These are phyloP conservation scores for Leccinum rimulosum DNA, from an alignment of 768 basidiomycete species.

Conservation along the genomic window DNA sequence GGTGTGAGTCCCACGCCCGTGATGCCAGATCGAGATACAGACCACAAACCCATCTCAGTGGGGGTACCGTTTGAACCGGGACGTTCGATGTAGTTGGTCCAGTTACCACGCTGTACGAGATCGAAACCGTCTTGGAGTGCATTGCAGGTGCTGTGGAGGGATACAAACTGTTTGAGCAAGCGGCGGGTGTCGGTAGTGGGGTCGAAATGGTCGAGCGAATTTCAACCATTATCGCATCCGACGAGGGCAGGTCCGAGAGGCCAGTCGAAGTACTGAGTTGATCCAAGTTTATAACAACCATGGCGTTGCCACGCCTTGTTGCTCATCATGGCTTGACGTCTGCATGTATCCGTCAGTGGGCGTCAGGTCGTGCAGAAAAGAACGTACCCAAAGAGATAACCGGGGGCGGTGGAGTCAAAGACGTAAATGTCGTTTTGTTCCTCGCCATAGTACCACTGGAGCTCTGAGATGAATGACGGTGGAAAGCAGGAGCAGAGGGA, in stretches of 20 bases:
- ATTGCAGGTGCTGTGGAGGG: constrained; percentile 64
- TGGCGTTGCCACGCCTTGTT: constrained; percentile 89
- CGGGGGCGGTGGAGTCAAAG: constrained; percentile 83
- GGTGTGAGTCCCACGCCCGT: constrained; percentile 45
- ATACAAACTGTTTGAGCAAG: constrained; percentile 68
- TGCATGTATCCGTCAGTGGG: constrained; percentile 27
- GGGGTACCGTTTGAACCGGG: constrained; percentile 81
- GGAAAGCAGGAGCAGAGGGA: background rate
- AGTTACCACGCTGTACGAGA: constrained; percentile 81
- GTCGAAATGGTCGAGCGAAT: constrained; percentile 92
- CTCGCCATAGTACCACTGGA: constrained; percentile 82
- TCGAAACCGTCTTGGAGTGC: constrained; percentile 85
- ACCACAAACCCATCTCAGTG: constrained; percentile 90
- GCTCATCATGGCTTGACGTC: constrained; percentile 89
- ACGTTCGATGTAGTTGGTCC: constrained; percentile 74
- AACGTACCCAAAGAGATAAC: constrained; percentile 84
- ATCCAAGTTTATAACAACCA: constrained; percentile 89
- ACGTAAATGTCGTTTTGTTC: constrained; percentile 90
- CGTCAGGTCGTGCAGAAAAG: background rate
- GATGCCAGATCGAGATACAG: constrained; percentile 68
- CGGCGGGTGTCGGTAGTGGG: constrained; percentile 79
- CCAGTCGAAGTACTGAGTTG: constrained; percentile 93
- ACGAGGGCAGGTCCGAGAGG: constrained; percentile 74
- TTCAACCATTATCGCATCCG: constrained; percentile 89
- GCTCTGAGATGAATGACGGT: background rate